These are phyloP conservation scores for Poa pratensis DNA, from an alignment of 176 grass and related monocot genomes.

Conservation along the genomic window DNA sequence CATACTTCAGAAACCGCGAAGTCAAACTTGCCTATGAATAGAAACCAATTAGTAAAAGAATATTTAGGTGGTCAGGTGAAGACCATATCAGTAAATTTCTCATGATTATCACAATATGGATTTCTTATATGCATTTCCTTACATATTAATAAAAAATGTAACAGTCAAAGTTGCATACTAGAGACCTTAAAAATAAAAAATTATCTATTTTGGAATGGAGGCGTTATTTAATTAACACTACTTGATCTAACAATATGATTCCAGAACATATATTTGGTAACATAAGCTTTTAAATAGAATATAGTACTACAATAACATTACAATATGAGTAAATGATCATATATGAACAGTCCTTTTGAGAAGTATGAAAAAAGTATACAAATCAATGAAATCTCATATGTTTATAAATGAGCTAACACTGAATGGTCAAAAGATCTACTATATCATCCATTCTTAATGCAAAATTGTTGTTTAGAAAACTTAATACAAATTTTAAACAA, in stretches of 20 bases:
- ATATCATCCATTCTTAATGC: not conserved
- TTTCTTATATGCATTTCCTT: not conserved
- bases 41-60: not conserved
- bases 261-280: not conserved
- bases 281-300: not conserved
- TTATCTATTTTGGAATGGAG: not conserved
- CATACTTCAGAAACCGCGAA: not conserved
- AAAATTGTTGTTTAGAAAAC: not conserved
- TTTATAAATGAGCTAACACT: not conserved
- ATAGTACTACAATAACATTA: not conserved
- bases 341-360: not conserved
- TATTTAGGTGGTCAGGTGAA: not conserved
- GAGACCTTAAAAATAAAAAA: conserved; percentile 17
- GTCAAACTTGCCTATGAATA: not conserved
- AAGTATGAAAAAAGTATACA: not conserved
- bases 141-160: not conserved
- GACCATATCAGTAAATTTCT: not conserved
- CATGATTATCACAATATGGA: not conserved
- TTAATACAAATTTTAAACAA: not conserved
- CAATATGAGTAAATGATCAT: not conserved
- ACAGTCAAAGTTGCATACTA: not conserved
- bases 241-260: not conserved
- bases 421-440: not conserved
- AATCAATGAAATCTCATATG: not conserved
- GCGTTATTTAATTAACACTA: not conserved